Evolutionary conservation across 768 basidiomycete genomes (phyloP).

Genomic region (Mycena sanguinolenta): DNA sequence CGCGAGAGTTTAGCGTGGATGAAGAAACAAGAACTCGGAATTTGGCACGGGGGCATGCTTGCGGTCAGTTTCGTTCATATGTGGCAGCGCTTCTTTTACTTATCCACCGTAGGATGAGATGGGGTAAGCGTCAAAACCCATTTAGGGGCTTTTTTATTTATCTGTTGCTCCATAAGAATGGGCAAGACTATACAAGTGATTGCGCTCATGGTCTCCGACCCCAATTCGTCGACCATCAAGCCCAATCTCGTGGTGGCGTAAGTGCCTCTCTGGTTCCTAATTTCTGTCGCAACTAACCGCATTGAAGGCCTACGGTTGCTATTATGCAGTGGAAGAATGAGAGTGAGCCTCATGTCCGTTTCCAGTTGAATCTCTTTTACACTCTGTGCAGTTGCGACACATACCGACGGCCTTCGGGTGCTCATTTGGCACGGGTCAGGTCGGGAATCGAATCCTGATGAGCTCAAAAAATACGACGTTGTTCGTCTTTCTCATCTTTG

Average conservation of each 20-base stretch:
- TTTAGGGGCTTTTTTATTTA: not conserved
- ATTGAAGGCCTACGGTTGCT: conserved; percentile 63
- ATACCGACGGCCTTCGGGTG: conserved; percentile 87
- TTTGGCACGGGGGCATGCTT: conserved; percentile 93
- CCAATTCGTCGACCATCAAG: conserved; percentile 52
- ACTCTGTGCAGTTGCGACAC: conserved; percentile 64
- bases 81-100: conserved; percentile 6
- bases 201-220: conserved; percentile 85
- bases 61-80: conserved; percentile 67
- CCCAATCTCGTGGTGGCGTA: conserved; percentile 96
- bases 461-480: conserved; percentile 89
- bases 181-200: conserved; percentile 98
- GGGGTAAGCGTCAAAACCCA: conserved; percentile 68
- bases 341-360: conserved; percentile 45
- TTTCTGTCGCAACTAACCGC: conserved; percentile 57
- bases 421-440: conserved; percentile 93
- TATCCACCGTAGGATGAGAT: conserved; percentile 77
- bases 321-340: conserved; percentile 94
- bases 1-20: conserved; percentile 96
- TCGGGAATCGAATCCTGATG: conserved; percentile 73
- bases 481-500: conserved; percentile 55
- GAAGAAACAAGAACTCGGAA: conserved; percentile 88
- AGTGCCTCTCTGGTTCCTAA: conserved; percentile 59
- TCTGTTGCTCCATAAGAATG: conserved; percentile 65
- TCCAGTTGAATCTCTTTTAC: not conserved